Evolutionary conservation across 768 basidiomycete genomes (phyloP), one percentile per base, ranked within the genome.

Genomic region (Coprinopsis marcescibilis): DNA sequence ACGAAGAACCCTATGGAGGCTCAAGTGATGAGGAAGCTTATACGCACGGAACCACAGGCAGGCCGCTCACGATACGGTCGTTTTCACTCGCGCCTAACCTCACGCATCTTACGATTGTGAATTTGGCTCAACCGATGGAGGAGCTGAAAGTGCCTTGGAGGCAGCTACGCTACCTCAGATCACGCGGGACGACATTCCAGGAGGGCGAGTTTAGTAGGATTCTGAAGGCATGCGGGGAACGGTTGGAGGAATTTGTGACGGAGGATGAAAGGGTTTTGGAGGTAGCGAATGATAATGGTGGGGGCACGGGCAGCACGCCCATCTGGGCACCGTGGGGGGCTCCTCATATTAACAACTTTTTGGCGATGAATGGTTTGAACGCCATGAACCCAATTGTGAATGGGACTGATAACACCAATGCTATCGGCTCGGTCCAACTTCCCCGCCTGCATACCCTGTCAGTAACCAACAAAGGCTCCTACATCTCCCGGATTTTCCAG

Each of bases 141-240:
- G 44, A 53, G 17, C 47, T 61, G 19, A 48, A 50, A 27, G 19
- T 59, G 23, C 56, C 60, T 1, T 61, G 60, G 60, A 41, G 49
- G 25, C 60, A 59, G 42, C 47, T 61, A 21, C 55, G 52, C 12
- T 50, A 52, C 30, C 49, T 59, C 23, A 49, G 40, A 1, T 53
- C 57, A 2, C 51, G 52, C 23, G 40, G 43, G 7, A 54, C 43
- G 29, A 50, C 43, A 11, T 59, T 57, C 51, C 51, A 49, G 8
- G 55, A 61, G 37, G 60, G 58, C 14, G 58, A 61, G 35, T 59
- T 59, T 37, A 59, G 52, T 11, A 51, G 52, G 23, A 52, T 59
- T 26, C 45, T 61, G 43, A 50, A 35, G 17, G 43, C 46, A 12
- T 20, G 8, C 10, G 44, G 53, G 25, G 30, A 45, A 3, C 54